phyloP scores from a whole-genome alignment of 192 early-diverging fungal species.

The Podila minutissima region DNA sequence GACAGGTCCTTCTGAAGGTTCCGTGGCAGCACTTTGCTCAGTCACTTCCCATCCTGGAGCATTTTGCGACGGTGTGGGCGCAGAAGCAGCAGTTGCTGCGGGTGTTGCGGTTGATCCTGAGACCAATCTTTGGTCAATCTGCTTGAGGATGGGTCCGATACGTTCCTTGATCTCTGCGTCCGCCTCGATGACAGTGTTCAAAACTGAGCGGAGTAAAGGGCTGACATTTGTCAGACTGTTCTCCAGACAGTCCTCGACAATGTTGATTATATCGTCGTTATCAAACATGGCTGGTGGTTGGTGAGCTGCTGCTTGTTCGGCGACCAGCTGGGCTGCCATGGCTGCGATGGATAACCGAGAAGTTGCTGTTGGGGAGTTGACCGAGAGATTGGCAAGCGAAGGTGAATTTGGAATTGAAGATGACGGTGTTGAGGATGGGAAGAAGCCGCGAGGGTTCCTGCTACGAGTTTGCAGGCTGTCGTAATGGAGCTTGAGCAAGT shows the following conservation, averaged over 20 bases:
- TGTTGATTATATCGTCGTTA: slow-evolving; percentile 39
- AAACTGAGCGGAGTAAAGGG: slow-evolving; percentile 34
- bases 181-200: slow-evolving; percentile 44
- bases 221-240: slow-evolving; percentile 35
- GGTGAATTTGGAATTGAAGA: slow-evolving; percentile 15
- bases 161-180: slow-evolving; percentile 41
- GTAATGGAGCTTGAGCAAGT: slow-evolving; percentile 36
- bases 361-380: slow-evolving; percentile 6
- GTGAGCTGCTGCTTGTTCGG: slow-evolving; percentile 18
- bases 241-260: slow-evolving; percentile 41
- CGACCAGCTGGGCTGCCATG: slow-evolving; percentile 19
- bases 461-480: not conserved
- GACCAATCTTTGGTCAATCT: slow-evolving; percentile 39
- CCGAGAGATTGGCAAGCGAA: slow-evolving; percentile 1
- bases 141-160: slow-evolving; percentile 28
- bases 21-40: too few species aligned
- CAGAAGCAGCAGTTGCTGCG: too few species aligned
- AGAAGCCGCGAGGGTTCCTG: not conserved
- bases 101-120: not conserved
- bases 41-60: too few species aligned
- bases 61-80: too few species aligned
- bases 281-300: slow-evolving; percentile 33
- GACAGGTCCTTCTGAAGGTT: not conserved
- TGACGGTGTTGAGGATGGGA: slow-evolving; percentile 8
- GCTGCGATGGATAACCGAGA: slow-evolving; percentile 27